These are phyloP conservation scores for Entomortierella beljakovae DNA, from an alignment of 192 early-diverging fungal genomes.

Conservation along the genomic window DNA sequence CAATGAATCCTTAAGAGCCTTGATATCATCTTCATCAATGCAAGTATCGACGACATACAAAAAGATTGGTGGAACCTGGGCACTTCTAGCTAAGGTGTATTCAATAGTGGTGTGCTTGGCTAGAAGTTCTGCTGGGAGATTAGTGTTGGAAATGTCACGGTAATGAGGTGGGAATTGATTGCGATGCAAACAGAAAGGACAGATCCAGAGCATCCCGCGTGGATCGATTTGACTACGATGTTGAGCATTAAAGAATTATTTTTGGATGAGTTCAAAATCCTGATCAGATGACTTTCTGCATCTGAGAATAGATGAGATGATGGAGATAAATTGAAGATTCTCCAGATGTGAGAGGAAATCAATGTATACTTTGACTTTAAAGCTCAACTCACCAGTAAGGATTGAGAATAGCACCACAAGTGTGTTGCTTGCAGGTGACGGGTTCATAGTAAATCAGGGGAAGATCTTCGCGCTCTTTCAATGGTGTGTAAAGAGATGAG, in stretches of 20 bases:
- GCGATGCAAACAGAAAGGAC: slow-evolving; percentile 97
- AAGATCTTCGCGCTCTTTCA: slow-evolving; percentile 91
- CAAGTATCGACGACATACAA: slow-evolving; percentile 98
- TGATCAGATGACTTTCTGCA: neutral
- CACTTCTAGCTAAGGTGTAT: slow-evolving; percentile 88
- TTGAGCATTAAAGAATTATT: neutral
- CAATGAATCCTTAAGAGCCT: slow-evolving; percentile 94
- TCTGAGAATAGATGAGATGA: neutral
- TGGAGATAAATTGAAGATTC: neutral
- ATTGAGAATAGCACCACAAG: slow-evolving; percentile 96
- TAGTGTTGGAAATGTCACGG: slow-evolving; percentile 91
- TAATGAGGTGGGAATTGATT: slow-evolving; percentile 99
- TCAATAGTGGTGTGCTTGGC: slow-evolving; percentile 96
- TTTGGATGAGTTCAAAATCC: no score
- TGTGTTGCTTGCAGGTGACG: slow-evolving; percentile 92
- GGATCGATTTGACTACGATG: slow-evolving; percentile 91
- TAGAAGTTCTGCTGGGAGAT: slow-evolving; percentile 93
- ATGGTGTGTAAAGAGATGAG: slow-evolving; percentile 90
- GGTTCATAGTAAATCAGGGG: slow-evolving; percentile 95
- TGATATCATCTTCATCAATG: slow-evolving; percentile 93
- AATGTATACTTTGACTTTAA: neutral
- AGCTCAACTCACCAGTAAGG: slow-evolving; percentile 88
- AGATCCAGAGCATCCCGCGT: slow-evolving; percentile 96
- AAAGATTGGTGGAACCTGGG: slow-evolving; percentile 94
- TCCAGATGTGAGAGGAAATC: neutral